Evolutionary conservation across 441 rosid species (phyloP).

Genomic region (Breynia disticha): DNA sequence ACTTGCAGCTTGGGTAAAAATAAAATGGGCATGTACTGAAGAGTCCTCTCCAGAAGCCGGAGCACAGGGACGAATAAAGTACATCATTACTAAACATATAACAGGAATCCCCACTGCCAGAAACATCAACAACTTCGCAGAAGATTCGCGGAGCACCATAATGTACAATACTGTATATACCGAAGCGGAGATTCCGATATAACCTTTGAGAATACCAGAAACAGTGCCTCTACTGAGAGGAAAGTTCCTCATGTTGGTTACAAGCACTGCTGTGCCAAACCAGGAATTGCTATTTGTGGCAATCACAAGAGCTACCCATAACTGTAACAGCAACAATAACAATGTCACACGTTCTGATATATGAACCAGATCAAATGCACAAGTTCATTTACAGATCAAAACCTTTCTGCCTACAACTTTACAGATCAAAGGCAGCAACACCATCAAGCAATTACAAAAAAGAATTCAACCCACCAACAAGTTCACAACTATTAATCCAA

Average conservation of each 20-base stretch:
- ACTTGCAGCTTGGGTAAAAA: constrained; percentile 59
- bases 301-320: constrained; percentile 64
- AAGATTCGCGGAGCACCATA: constrained; percentile 43
- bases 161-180: constrained; percentile 68
- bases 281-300: constrained; percentile 85
- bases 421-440: not conserved
- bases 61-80: constrained; percentile 65
- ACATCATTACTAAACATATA: constrained; percentile 56
- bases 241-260: constrained; percentile 97
- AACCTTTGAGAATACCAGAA: constrained; percentile 91
- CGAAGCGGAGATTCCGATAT: constrained; percentile 73
- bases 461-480: not conserved
- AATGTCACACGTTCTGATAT: no score
- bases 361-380: no score
- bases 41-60: constrained; percentile 88
- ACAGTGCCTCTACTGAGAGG: constrained; percentile 86
- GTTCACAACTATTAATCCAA: not conserved
- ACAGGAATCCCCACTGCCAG: constrained; percentile 69
- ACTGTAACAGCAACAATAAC: constrained; percentile 33
- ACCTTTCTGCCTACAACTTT: not conserved
- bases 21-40: constrained; percentile 61
- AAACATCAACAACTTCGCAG: constrained; percentile 51
- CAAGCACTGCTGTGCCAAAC: constrained; percentile 88
- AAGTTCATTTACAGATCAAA: no score
- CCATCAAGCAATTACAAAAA: not conserved